phyloP scores from a whole-genome alignment of 805 yeast genomes.

The Sungouiozyma ichnusensis region DNA sequence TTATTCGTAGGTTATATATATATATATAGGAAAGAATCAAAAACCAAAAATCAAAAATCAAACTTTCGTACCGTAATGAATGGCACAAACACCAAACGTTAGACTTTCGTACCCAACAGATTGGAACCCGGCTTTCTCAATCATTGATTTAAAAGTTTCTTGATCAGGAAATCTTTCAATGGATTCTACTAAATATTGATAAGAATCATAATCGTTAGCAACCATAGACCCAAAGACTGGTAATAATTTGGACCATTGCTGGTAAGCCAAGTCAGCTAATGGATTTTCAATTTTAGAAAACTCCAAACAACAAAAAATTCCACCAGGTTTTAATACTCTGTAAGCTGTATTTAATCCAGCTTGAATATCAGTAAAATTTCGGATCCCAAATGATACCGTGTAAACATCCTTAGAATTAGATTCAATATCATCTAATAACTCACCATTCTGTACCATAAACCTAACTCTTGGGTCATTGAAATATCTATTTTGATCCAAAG shows the following conservation, averaged over 20 bases:
- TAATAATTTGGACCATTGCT: constrained; percentile 75
- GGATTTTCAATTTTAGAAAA: constrained; percentile 86
- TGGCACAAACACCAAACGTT: constrained; percentile 91
- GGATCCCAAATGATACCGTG: constrained; percentile 94
- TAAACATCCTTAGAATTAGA: constrained; percentile 88
- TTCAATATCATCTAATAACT: constrained; percentile 69
- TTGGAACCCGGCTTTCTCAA: constrained; percentile 91
- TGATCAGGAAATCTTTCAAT: constrained; percentile 87
- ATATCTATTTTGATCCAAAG: constrained; percentile 47
- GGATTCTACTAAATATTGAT: constrained; percentile 92
- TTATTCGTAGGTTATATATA: too few relatives aligned
- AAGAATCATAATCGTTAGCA: constrained; percentile 92
- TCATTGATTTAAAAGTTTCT: constrained; percentile 84
- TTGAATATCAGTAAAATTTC: constrained; percentile 92
- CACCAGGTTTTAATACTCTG: constrained; percentile 93
- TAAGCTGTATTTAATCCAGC: constrained; percentile 92
- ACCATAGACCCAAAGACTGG: constrained; percentile 94
- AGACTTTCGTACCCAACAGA: constrained; percentile 88
- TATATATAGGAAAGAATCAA: too few relatives aligned
- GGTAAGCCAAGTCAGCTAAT: constrained; percentile 63
- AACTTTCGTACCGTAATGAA: constrained; percentile 88
- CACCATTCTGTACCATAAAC: constrained; percentile 89
- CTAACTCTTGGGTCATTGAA: constrained; percentile 45
- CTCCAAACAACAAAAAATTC: constrained; percentile 92
- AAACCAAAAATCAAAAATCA: too few relatives aligned